Evolutionary conservation across 495 filamentous ascomycete genomes (phyloP).

Genomic region (Astrothelium macrocarpum): DNA sequence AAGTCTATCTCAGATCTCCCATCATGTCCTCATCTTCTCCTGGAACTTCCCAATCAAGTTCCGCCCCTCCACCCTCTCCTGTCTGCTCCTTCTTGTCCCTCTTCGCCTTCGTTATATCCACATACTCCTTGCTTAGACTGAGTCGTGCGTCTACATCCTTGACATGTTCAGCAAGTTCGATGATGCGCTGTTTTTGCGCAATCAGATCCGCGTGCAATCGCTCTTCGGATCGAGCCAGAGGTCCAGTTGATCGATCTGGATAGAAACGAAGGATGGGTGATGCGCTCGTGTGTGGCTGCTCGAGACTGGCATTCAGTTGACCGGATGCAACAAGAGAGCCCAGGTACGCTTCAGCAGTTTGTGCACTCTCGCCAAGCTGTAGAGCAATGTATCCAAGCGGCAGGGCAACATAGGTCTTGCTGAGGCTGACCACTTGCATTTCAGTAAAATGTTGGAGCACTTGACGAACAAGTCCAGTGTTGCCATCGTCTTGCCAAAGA

Average conservation of each 20-base stretch:
- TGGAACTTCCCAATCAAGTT: slow-evolving; percentile 13
- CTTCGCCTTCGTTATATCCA: slow-evolving; percentile 23
- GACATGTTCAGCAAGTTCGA: slow-evolving; percentile 24
- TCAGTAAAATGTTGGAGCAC: slow-evolving; percentile 40
- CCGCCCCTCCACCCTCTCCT: slow-evolving; percentile 25
- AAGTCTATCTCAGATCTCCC: slow-evolving; percentile 20
- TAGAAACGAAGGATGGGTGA: slow-evolving; percentile 27
- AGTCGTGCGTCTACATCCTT: slow-evolving; percentile 29
- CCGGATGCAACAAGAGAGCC: slow-evolving; percentile 20
- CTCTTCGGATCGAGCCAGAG: slow-evolving; percentile 23
- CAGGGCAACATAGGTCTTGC: slow-evolving; percentile 29
- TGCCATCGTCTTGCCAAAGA: slow-evolving; percentile 51
- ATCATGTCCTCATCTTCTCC: slow-evolving; percentile 32
- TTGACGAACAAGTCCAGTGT: slow-evolving; percentile 46
- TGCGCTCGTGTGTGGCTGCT: slow-evolving; percentile 6
- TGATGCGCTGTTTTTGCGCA: slow-evolving; percentile 25
- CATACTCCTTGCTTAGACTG: slow-evolving; percentile 29
- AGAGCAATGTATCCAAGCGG: slow-evolving; percentile 25
- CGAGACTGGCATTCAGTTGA: slow-evolving; percentile 26
- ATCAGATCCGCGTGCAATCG: slow-evolving; percentile 25
- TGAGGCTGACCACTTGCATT: slow-evolving; percentile 35
- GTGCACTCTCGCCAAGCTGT: slow-evolving; percentile 15
- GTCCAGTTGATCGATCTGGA: slow-evolving; percentile 9
- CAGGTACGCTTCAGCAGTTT: slow-evolving; percentile 21
- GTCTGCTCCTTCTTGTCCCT: slow-evolving; percentile 19